Evolutionary conservation across 2,329 filamentous ascomycete genomes (phyloP), one percentile per base, ranked within the genome.

Genomic region (Cladophialophora carrionii): DNA sequence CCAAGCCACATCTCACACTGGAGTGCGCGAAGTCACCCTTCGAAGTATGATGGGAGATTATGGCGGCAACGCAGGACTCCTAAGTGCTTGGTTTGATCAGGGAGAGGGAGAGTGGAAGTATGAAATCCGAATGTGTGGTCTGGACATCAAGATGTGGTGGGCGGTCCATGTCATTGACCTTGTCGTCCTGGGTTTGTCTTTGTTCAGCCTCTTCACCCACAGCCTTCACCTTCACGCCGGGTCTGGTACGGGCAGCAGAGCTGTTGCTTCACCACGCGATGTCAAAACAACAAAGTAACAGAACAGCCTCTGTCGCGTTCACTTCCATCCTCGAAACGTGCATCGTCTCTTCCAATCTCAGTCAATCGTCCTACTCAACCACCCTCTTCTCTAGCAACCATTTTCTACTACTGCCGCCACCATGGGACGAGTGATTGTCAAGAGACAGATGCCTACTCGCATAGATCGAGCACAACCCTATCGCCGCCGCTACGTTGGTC

Each of bases 21-120:
- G 89, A 0, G 81, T 97, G 5, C 84, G 94, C 31, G 95, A 99
- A 78, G 87, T 98, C 69, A 99, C 95, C 0, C 90, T 99, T 1
- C 88, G 93, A 65, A 96, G 92, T 77, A 98, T 99, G 92, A 99
- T 99, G 95, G 95, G 95, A 62, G 90, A 91, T 63, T 99, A 90
- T 77, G 89, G 87, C n/a, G 95, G 95, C 22, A 95, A 97, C 75
- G 92, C 92, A 0, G 95, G 92, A 0, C 81, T 99, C 49, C 78
- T 99, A 48, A 95, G 90, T 67, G 84, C 90, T 0, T 99, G 94
- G 94, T 98, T 94, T 74, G 91, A 98, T 75, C 77, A 85, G 62
- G 80, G 83, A 2, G 77, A 78, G 0, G 88, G 86, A 82, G 86
- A 90, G 75, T 99, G 95, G 95, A 84, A 84, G 69, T 90, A 90